phyloP scores from a whole-genome alignment of 2,329 filamentous ascomycete species.

The Monosporascus sp. region DNA sequence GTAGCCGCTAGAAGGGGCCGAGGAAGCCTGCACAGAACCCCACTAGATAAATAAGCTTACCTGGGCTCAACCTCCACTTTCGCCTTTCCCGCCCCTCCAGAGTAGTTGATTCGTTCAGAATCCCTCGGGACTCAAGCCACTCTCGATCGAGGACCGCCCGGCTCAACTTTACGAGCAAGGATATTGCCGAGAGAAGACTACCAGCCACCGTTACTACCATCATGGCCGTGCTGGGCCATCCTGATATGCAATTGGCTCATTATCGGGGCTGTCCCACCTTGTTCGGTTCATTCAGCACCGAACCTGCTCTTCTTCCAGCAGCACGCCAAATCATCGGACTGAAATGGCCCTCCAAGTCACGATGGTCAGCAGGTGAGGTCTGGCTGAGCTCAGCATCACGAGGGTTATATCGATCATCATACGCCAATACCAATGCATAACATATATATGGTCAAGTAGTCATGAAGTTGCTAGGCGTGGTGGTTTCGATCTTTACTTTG shows the following conservation, averaged over 20 bases:
- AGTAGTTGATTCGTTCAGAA: not conserved
- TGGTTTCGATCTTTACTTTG: too few relatives aligned
- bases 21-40: slow-evolving; percentile 31
- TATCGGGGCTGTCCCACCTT: slow-evolving; percentile 1
- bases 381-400: not conserved
- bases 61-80: not conserved
- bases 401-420: not conserved
- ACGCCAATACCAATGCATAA: not conserved
- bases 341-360: not conserved
- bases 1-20: slow-evolving; percentile 30
- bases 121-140: not conserved
- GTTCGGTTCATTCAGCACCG: slow-evolving; percentile 23
- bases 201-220: not conserved
- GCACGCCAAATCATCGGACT: slow-evolving; percentile 5
- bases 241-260: not conserved
- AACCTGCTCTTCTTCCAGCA: slow-evolving; percentile 1
- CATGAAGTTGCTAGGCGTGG: too few relatives aligned
- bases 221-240: not conserved
- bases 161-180: not conserved
- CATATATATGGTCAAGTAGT: too few relatives aligned
- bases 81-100: not conserved
- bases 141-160: not conserved
- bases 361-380: not conserved
- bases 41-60: slow-evolving; percentile 6
- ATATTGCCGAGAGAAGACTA: not conserved